Percentiles rank a stretch among this genome's conserved stretches.
phyloP scores from a whole-genome alignment of 2,329 filamentous ascomycete species.

The Pyrenophora seminiperda region DNA sequence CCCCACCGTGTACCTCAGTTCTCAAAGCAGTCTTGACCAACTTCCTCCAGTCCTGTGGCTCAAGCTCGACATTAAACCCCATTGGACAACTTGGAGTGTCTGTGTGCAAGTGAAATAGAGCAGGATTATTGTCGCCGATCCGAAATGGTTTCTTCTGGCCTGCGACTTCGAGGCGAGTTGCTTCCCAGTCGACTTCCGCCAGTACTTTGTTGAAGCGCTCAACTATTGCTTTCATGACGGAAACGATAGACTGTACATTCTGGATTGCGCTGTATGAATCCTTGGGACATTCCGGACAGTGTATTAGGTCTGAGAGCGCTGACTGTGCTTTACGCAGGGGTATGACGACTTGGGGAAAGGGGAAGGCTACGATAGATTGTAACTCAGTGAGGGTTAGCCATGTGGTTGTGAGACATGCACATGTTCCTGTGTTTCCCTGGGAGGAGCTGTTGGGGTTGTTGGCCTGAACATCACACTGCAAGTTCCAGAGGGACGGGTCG shows the following conservation, averaged over 20 bases:
- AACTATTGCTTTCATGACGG: conserved; percentile 50
- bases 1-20: conserved; percentile 50
- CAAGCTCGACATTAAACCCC: conserved; percentile 53
- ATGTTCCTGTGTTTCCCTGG: conserved; percentile 30
- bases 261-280: conserved; percentile 52
- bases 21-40: conserved; percentile 54
- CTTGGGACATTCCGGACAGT: conserved; percentile 51
- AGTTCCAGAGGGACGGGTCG: conserved; percentile 38
- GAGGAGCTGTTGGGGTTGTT: conserved; percentile 3
- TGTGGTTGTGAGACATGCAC: conserved; percentile 54
- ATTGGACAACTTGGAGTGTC: conserved; percentile 51
- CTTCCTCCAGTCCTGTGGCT: conserved; percentile 50
- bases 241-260: conserved; percentile 51
- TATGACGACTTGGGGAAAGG: conserved; percentile 52
- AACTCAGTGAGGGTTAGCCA: conserved; percentile 53
- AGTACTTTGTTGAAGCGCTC: conserved; percentile 52
- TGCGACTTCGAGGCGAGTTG: conserved; percentile 34
- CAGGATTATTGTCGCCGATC: conserved; percentile 50
- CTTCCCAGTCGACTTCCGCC: conserved; percentile 48
- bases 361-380: conserved; percentile 44
- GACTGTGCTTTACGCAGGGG: conserved; percentile 51
- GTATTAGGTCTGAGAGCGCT: conserved; percentile 47
- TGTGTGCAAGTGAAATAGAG: conserved; percentile 51
- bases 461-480: conserved; percentile 1
- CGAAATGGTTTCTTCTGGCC: conserved; percentile 50